Percentiles rank a stretch among this genome's conserved stretches.
phyloP scores from a whole-genome alignment of 805 yeast species.

The Wickerhamiella qilinensis region DNA sequence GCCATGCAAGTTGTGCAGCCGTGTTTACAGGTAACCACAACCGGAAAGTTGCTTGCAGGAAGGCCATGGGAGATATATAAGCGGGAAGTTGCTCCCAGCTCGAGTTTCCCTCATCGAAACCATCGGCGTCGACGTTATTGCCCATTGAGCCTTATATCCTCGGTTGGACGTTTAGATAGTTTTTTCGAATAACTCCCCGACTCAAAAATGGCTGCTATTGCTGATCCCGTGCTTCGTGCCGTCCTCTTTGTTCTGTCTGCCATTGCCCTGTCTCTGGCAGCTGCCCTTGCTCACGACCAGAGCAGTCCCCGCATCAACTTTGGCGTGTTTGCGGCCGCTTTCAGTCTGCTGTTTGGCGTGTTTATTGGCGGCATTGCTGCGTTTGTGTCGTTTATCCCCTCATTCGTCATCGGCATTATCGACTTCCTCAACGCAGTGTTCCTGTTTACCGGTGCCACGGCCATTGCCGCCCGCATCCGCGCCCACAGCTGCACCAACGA shows the following conservation, averaged over 20 bases:
- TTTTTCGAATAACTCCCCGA: neutral
- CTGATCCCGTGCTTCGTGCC: constrained; percentile 61
- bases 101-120: neutral
- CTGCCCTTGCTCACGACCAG: constrained; percentile 51
- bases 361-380: constrained; percentile 44
- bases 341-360: constrained; percentile 65
- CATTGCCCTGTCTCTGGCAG: constrained; percentile 73
- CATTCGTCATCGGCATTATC: constrained; percentile 51
- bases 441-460: constrained; percentile 89
- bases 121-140: neutral
- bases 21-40: neutral
- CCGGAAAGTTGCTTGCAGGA: constrained; percentile 7
- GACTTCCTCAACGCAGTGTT: constrained; percentile 84
- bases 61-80: constrained; percentile 5
- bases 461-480: constrained; percentile 80
- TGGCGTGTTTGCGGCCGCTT: constrained; percentile 72
- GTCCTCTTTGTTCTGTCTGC: constrained; percentile 61
- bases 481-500: constrained; percentile 71
- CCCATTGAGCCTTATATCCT: neutral
- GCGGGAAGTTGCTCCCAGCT: neutral
- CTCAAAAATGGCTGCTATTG: constrained; percentile 40
- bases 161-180: neutral
- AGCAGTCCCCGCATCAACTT: constrained; percentile 68
- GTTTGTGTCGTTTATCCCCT: constrained; percentile 76
- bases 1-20: neutral